phyloP scores from a whole-genome alignment of 106 monocot genomes.

The Narthecium ossifragum region DNA sequence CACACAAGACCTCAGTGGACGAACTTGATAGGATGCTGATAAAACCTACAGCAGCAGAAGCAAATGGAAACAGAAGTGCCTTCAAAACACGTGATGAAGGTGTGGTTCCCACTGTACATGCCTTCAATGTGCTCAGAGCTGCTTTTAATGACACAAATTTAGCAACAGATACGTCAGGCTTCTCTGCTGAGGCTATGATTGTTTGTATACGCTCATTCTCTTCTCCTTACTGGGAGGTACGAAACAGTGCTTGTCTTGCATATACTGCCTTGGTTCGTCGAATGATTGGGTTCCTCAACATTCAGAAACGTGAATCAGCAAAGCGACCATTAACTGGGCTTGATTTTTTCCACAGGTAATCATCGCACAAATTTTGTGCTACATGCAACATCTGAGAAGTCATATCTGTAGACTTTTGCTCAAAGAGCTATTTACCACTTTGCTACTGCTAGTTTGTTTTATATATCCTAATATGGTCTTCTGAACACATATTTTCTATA shows the following conservation, averaged over 20 bases:
- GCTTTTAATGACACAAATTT: slow-evolving; percentile 96
- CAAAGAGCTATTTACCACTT: too few species aligned
- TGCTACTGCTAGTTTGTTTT: too few species aligned
- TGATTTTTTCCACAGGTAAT: slow-evolving; percentile 93
- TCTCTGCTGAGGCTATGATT: slow-evolving; percentile 83
- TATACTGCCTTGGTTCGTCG: slow-evolving; percentile 88
- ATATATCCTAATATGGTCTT: too few species aligned
- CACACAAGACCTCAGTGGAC: neutral
- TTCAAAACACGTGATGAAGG: slow-evolving; percentile 88
- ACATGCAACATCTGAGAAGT: too few species aligned
- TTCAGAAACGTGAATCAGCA: slow-evolving; percentile 71
- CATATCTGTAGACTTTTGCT: too few species aligned
- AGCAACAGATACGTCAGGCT: slow-evolving; percentile 86
- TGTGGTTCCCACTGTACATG: slow-evolving; percentile 90
- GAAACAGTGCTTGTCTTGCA: slow-evolving; percentile 91
- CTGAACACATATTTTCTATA: too few species aligned
- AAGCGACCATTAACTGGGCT: slow-evolving; percentile 79
- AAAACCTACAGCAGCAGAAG: slow-evolving; percentile 1
- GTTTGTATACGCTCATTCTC: slow-evolving; percentile 77
- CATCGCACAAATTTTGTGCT: neutral
- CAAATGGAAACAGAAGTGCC: slow-evolving; percentile 5
- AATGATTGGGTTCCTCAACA: slow-evolving; percentile 96
- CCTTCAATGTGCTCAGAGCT: slow-evolving; percentile 93
- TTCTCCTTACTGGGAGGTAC: slow-evolving; percentile 94
- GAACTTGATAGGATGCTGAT: neutral